Evolutionary conservation across 2,329 filamentous ascomycete species (phyloP).

Genomic region (Pseudogymnoascus sp.): DNA sequence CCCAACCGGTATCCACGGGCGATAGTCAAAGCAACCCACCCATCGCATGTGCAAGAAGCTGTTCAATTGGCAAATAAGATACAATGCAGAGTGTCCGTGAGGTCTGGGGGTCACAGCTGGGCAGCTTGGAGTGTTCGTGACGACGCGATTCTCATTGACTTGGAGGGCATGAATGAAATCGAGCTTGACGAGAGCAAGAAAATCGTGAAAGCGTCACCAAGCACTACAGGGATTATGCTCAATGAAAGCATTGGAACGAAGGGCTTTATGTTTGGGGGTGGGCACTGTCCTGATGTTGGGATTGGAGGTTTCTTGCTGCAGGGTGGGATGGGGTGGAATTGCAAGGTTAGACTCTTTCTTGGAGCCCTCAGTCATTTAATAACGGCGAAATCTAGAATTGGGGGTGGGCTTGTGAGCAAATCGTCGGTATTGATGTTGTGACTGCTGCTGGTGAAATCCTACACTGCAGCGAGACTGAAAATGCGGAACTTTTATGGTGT

Average conservation of each 20-base stretch:
- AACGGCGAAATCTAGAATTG: constrained; percentile 33
- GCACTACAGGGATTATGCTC: constrained; percentile 37
- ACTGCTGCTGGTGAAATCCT: constrained; percentile 20
- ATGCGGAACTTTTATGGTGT: constrained; percentile 42
- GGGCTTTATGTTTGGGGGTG: constrained; percentile 42
- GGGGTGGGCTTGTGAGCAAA: constrained; percentile 42
- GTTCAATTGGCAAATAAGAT: constrained; percentile 31
- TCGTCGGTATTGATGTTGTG: constrained; percentile 22
- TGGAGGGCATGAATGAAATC: constrained; percentile 32
- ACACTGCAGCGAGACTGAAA: constrained; percentile 34
- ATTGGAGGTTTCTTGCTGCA: constrained; percentile 48
- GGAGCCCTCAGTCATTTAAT: background rate
- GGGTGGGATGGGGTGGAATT: constrained; percentile 52
- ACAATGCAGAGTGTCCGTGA: constrained; percentile 35
- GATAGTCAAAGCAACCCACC: constrained; percentile 32
- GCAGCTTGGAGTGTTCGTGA: constrained; percentile 42
- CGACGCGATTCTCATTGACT: constrained; percentile 36
- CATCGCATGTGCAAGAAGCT: constrained; percentile 30
- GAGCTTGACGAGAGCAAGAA: constrained; percentile 31
- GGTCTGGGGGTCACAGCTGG: constrained; percentile 42
- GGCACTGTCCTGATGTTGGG: constrained; percentile 49
- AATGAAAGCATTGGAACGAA: constrained; percentile 32
- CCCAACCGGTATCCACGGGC: constrained; percentile 34
- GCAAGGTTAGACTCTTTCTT: constrained; percentile 31
- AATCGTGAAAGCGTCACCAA: constrained; percentile 37